Evolutionary conservation across 1,284 basidiomycete genomes (phyloP).

Genomic region (Ganoderma resinaceum): DNA sequence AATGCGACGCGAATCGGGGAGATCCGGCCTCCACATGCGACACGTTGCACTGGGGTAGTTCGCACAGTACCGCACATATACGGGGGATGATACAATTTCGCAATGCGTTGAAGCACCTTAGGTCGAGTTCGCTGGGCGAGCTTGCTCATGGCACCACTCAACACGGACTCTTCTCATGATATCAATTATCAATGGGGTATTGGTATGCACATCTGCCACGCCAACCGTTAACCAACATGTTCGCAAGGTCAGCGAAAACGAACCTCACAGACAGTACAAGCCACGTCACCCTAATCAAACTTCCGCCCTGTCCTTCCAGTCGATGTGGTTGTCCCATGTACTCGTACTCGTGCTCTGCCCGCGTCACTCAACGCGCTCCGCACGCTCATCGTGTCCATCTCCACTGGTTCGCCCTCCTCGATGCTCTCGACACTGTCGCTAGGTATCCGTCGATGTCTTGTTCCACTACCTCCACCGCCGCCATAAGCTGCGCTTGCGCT

Average conservation of each 20-base stretch:
- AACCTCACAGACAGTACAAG: background rate
- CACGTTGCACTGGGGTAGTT: background rate
- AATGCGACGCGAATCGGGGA: background rate
- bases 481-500: constrained; percentile 12
- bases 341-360: constrained; percentile 26
- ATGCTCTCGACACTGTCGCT: constrained; percentile 57
- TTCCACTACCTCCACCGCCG: background rate
- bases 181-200: background rate
- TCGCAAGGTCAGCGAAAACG: background rate
- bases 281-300: constrained; percentile 28
- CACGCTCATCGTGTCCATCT: constrained; percentile 33
- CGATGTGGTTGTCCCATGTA: constrained; percentile 8
- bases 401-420: constrained; percentile 55
- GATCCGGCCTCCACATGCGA: background rate
- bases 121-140: too few species aligned
- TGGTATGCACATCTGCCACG: background rate
- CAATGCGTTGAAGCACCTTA: too few species aligned
- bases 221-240: background rate
- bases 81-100: background rate
- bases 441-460: constrained; percentile 30
- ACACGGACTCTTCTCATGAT: background rate
- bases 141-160: background rate
- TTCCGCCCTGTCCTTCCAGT: constrained; percentile 31
- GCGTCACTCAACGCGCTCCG: constrained; percentile 17
- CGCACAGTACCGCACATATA: too few species aligned